Conservation (phyloP, 176 grass and related monocot genomes). For the Elaeis guineensis region DNA sequence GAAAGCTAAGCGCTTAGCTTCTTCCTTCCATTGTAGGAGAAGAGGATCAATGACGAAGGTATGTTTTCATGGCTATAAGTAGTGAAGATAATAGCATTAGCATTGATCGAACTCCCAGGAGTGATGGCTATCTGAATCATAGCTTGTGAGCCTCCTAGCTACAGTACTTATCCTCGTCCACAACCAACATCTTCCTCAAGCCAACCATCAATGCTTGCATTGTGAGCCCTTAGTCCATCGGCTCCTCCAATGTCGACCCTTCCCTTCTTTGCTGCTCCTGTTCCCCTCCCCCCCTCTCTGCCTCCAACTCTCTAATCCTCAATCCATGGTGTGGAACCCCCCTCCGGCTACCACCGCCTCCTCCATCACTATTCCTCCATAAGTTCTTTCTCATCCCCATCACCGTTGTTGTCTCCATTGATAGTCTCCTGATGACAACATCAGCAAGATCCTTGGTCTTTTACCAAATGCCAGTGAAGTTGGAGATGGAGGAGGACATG, state of each 20-base stretch:
- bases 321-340: constrained; percentile 1
- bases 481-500: too few species aligned
- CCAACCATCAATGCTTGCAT: constrained; percentile 36
- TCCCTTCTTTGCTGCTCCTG: constrained; percentile 46
- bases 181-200: constrained; percentile 26
- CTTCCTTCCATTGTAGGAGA: too few species aligned
- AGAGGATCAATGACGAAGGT: too few species aligned
- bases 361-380: constrained; percentile 24
- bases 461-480: too few species aligned
- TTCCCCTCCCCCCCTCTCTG: background rate
- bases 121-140: too few species aligned
- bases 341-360: background rate
- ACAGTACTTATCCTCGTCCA: constrained; percentile 29
- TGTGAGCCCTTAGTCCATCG: constrained; percentile 9
- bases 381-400: background rate
- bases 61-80: too few species aligned
- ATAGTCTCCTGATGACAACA: too few species aligned
- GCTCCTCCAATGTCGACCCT: constrained; percentile 24
- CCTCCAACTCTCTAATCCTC: background rate
- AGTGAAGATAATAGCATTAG: too few species aligned
- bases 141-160: constrained; percentile 8
- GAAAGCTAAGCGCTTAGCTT: too few species aligned
- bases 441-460: too few species aligned
- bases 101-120: too few species aligned
- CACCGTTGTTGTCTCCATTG: too few species aligned